Evolutionary conservation across 2,329 filamentous ascomycete species (phyloP), one percentile per base, ranked within the genome.

Genomic region (Trichoderma lentiforme): DNA sequence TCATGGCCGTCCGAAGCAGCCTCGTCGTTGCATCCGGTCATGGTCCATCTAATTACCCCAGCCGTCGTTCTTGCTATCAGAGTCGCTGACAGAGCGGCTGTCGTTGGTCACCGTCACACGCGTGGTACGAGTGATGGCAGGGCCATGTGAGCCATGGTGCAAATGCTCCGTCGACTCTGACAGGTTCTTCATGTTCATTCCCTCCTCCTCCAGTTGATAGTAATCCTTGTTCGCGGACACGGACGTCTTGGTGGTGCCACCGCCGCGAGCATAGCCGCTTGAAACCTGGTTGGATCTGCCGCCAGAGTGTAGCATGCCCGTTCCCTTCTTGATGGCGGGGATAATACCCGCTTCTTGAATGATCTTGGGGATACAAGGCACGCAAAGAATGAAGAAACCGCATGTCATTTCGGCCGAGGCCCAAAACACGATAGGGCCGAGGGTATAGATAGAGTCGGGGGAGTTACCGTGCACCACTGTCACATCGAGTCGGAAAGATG

Each of bases 141-240:
- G 1, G 36, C 53, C 6, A 5, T 60, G 32, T 1, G 4, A 1
- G 9, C 24, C 21, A 0, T 24, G 7, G 36, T 69, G 32, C 0
- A 69, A 28, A 1, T 26, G 53, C 5, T 69, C 53, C 1, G 66
- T 69, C 1, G 53, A 69, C 5, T 69, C 53, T 24, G 53, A 61
- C 5, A 69, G 18, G 18, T 69, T 69, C 14, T 58, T 57, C 53
- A 69, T 69, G 34, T 43, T 0, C 6, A 61, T 0, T 12, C 53
- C 32, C 1, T 69, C 66, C 24, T 69, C 66, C 11, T 61, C 66
- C 18, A 69, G 34, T n/a, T 69, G 26, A 18, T 60, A 69, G 3
- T 69, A 69, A 2, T 69, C 66, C 56, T 69, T 69, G 21, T 67
- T 67, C 15, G 64, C 64, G 14, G 64, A 67, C 6, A 67, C 64